Evolutionary conservation across 352 stramenopile species (phyloP).

Genomic region (Pythium apleroticum): DNA sequence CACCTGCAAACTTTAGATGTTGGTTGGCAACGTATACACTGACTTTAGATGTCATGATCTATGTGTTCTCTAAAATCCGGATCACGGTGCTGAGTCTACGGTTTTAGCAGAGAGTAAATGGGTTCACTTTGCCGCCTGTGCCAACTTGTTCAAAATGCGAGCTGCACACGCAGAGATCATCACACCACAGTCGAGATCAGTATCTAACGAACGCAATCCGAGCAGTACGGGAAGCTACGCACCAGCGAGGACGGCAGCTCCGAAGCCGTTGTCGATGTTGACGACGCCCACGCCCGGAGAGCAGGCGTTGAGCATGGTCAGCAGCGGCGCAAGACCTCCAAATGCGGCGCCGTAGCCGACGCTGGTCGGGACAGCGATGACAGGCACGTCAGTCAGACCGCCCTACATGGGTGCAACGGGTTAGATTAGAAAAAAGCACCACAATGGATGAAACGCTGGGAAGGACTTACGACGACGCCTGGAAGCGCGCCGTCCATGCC

Average conservation of each 20-base stretch:
- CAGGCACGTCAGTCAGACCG: conserved; percentile 76
- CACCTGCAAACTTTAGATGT: conserved; percentile 18
- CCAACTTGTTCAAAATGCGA: conserved; percentile 25
- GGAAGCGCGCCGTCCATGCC: conserved; percentile 98
- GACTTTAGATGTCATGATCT: conserved; percentile 8
- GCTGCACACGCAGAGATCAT: conserved; percentile 7
- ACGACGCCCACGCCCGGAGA: conserved; percentile 97
- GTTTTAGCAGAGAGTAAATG: conserved; percentile 6
- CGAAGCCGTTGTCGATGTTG: conserved; percentile 99
- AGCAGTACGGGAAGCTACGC: neutral
- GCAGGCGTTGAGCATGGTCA: conserved; percentile 98
- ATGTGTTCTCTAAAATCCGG: neutral
- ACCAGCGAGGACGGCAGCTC: conserved; percentile 93
- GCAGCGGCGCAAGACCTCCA: conserved; percentile 91
- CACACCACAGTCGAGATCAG: no score
- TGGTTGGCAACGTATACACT: conserved; percentile 26
- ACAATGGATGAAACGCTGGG: no score
- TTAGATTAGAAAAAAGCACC: no score
- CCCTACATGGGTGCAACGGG: conserved; percentile 34
- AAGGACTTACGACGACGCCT: conserved; percentile 93
- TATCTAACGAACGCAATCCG: neutral
- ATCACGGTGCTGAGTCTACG: neutral
- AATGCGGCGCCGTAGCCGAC: conserved; percentile 92
- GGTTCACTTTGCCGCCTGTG: conserved; percentile 3
- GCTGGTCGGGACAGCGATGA: conserved; percentile 91